A percentile compares a stretch with the other conserved stretches of the same genome.
phyloP scores from a whole-genome alignment of 2,329 filamentous ascomycete genomes.

The Knoxdaviesia proteae region DNA sequence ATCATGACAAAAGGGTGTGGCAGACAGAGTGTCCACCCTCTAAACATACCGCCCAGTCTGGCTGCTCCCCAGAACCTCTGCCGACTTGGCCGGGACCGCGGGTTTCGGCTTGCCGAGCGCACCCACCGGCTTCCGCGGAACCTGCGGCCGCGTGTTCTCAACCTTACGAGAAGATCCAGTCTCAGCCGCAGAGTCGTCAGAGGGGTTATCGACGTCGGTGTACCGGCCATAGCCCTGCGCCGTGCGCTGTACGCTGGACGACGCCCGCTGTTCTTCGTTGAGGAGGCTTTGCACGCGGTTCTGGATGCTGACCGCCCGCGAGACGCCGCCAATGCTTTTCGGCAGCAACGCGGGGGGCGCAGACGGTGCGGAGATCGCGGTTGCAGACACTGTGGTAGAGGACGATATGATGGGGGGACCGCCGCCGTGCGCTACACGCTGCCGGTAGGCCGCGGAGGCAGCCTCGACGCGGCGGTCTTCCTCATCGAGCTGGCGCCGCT shows the following conservation, averaged over 20 bases:
- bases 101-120: constrained; percentile 6
- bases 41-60: too few species aligned
- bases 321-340: constrained; percentile 35
- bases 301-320: constrained; percentile 68
- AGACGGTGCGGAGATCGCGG: constrained; percentile 5
- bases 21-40: too few species aligned
- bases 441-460: constrained; percentile 73
- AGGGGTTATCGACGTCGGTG: constrained; percentile 29
- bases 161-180: constrained; percentile 14
- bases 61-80: too few species aligned
- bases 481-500: constrained; percentile 58
- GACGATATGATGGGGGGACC: constrained; percentile 8
- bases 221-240: constrained; percentile 82
- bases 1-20: too few species aligned
- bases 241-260: constrained; percentile 38
- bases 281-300: constrained; percentile 74
- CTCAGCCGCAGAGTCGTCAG: too few species aligned
- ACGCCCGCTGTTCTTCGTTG: constrained; percentile 49
- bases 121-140: constrained; percentile 29
- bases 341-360: constrained; percentile 21
- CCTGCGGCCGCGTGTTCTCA: constrained; percentile 19
- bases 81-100: constrained; percentile 5
- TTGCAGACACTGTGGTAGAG: too few species aligned
- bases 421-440: constrained; percentile 42
- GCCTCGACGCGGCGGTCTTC: constrained; percentile 81